Evolutionary conservation across 345 rosid genomes (phyloP), one percentile per base, ranked within the genome.

Genomic region (Nasturtium officinale): DNA sequence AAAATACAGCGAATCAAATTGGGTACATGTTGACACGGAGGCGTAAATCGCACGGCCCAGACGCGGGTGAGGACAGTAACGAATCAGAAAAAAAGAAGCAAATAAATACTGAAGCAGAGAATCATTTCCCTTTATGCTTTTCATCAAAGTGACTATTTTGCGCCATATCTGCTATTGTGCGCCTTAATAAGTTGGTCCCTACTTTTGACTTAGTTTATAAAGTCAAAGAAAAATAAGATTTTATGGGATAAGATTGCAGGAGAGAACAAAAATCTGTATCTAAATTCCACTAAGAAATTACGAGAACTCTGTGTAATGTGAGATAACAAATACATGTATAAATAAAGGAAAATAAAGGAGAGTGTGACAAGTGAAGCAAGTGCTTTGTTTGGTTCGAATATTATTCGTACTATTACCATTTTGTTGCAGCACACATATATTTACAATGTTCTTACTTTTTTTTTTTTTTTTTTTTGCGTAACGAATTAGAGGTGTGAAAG

Each of bases 221-320:
- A 85, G 92, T 90, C 97, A 90, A 87, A 74, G 82, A 50, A 74
- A 86, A 83, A 83, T 81, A 35, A 67, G 8, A 55, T 75, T 58
- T 51, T 50, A 56, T 66, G 55, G 54, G 67, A 74, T 74, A 74
- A 65, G 72, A 73, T 52, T 54, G 40, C 20, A 18, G 32, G 73
- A 58, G 59, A 53, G 21, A 38, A 20, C 43, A 38, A 48, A 32
- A 47, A 45, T 63, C 53, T 38, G 72, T 47, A 58, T 58, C 67
- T 48, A 37, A 65, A 48, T 58, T 74, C 72, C 78, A 74, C 78
- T 66, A 58, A 9, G 61, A 74, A 17, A 74, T 65, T 65, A 57
- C 33, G 42, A 65, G 18, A 65, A 65, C 71, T 54, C 40, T 67
- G 32, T 71, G 38, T 72, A 33, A 33, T 20, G 2, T 43, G 46